A percentile compares a stretch with the other conserved stretches of the same genome.
These are phyloP conservation scores for Fusarium robinianum DNA, from an alignment of 2,329 filamentous ascomycete species.

Conservation along the genomic window DNA sequence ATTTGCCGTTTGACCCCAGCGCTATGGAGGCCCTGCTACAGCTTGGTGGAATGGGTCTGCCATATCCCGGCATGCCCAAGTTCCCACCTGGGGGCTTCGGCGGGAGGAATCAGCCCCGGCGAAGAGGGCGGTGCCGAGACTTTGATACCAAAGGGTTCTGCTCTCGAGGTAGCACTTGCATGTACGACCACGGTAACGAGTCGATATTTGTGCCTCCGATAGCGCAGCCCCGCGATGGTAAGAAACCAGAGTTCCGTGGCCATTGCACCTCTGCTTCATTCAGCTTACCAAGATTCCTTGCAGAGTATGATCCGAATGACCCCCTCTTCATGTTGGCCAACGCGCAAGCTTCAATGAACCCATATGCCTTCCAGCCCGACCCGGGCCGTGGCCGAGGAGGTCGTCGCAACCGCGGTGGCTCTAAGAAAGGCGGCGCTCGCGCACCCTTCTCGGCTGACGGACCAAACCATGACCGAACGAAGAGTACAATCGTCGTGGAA, in stretches of 20 bases:
- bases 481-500: constrained; percentile 74
- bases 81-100: constrained; percentile 39
- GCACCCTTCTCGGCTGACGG: constrained; percentile 68
- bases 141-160: constrained; percentile 77
- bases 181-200: constrained; percentile 69
- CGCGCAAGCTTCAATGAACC: constrained; percentile 20
- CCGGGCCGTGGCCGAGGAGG: constrained; percentile 42
- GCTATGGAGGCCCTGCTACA: constrained; percentile 65
- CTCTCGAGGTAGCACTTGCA: constrained; percentile 67
- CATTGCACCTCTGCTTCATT: background rate
- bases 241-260: constrained; percentile 2
- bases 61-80: constrained; percentile 47
- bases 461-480: constrained; percentile 63
- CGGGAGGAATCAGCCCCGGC: constrained; percentile 40
- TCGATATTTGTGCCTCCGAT: constrained; percentile 45
- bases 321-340: constrained; percentile 33
- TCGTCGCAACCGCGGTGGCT: constrained; percentile 41
- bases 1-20: constrained; percentile 58
- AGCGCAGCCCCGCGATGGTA: constrained; percentile 34
- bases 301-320: constrained; percentile 44
- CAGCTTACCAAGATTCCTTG: constrained; percentile 15
- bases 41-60: constrained; percentile 62
- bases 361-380: constrained; percentile 31
- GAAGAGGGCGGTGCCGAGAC: constrained; percentile 64
- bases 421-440: constrained; percentile 45